Base-by-base conservation (phyloP, 163 green algal species). In the Scenedesmus sp. region DNA sequence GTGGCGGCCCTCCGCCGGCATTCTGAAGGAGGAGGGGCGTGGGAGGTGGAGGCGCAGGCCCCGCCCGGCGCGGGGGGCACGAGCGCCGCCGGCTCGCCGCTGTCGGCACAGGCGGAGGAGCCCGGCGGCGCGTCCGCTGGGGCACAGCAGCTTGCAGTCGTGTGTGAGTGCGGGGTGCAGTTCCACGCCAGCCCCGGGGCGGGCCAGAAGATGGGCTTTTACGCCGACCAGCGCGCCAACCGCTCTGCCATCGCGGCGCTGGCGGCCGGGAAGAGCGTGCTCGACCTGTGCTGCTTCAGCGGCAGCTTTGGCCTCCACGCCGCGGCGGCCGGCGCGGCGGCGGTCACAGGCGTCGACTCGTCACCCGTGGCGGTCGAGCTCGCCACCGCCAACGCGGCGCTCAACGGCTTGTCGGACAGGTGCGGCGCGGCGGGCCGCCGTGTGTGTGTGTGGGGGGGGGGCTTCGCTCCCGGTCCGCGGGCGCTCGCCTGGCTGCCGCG, bases 261-360 rank as follows among this genome's bases (percentile, higher is more conserved):
- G 44, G 51, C 63, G 22, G 9, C n/a, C 2, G 91, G 87, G 29
- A 90, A 87, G 65, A 76, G 45, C 0, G 89, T 98, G 26, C 84
- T 98, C 6, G 95, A 99, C 88, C 77, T 98, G n/a, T 99, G 92
- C 85, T 97, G 92, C 82, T 99, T 97, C 87, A 93, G 82, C 13
- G 90, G 91, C 18, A 90, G 92, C 24, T 97, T 97, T 83, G 88
- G 88, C 1, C 57, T 97, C 26, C 84, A 87, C 50, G 93, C 91
- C 2, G 92, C 93, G 24, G 65, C 86, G 18, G 93, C 88, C 22
- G 93, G 93, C 1, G 93, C 93, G 15, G 60, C 57, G 11, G 85
- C 86, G 34, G 84, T 86, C 4, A 82, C 76, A 1, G 92, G 91
- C 0, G 84, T 97, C 3, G 92, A 97, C 80, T 91, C 88, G 0